Percentiles rank a stretch among this genome's conserved stretches.
Conservation (phyloP, 345 rosid species). For the Theobroma cacao region DNA sequence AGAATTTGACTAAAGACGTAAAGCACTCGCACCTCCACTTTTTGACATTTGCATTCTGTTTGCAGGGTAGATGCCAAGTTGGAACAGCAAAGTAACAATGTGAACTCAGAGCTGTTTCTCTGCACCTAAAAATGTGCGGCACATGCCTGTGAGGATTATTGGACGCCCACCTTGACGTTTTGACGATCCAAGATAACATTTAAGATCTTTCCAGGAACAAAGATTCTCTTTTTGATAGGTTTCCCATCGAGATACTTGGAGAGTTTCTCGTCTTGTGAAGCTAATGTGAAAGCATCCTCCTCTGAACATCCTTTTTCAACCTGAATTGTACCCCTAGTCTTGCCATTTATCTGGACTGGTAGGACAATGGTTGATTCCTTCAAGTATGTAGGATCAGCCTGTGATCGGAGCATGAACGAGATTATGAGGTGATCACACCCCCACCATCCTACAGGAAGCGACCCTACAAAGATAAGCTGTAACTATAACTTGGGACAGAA, state of each 20-base stretch:
- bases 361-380: conserved; percentile 61
- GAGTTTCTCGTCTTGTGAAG: conserved; percentile 59
- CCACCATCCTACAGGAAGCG: neutral
- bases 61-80: neutral
- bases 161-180: conserved; percentile 47
- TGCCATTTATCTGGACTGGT: conserved; percentile 97
- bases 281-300: conserved; percentile 75
- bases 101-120: neutral
- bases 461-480: neutral
- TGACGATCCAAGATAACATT: conserved; percentile 70
- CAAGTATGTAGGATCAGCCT: conserved; percentile 74
- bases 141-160: neutral
- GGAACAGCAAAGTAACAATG: neutral
- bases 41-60: neutral
- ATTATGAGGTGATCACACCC: neutral
- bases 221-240: conserved; percentile 68
- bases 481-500: neutral
- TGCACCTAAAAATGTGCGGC: neutral
- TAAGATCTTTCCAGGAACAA: conserved; percentile 83
- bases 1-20: neutral
- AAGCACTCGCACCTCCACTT: neutral
- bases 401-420: conserved; percentile 22
- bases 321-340: conserved; percentile 83
- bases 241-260: conserved; percentile 59
- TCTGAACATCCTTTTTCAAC: conserved; percentile 86